A percentile compares a stretch with the other conserved stretches of the same genome.
Evolutionary conservation across 306 rosid species (phyloP).

Genomic region (Cucumis sativus): Cucumber_9930_V3 NC_026661.2:19572001-19572500

Average conservation of each 20-base stretch:
- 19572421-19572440: conserved; percentile 38
- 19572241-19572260: conserved; percentile 13
- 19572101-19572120: conserved; percentile 5
- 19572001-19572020: conserved; percentile 33
- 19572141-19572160: conserved; percentile 25
- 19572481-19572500: conserved; percentile 23
- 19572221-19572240: conserved; percentile 29
- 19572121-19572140: conserved; percentile 12
- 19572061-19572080: background rate
- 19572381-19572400: conserved; percentile 29
- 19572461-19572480: conserved; percentile 12
- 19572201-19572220: conserved; percentile 43
- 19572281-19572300: background rate
- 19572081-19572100: background rate
- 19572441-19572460: conserved; percentile 72
- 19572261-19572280: background rate
- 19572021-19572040: conserved; percentile 22
- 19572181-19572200: conserved; percentile 44
- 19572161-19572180: conserved; percentile 37
- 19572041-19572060: background rate
- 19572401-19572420: conserved; percentile 23
- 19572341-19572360: conserved; percentile 30
- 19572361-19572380: conserved; percentile 40
- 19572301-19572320: background rate
- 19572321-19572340: conserved; percentile 23